Evolutionary conservation across 208 protist species (phyloP).

Genomic region (Leishmania mexicana): DNA sequence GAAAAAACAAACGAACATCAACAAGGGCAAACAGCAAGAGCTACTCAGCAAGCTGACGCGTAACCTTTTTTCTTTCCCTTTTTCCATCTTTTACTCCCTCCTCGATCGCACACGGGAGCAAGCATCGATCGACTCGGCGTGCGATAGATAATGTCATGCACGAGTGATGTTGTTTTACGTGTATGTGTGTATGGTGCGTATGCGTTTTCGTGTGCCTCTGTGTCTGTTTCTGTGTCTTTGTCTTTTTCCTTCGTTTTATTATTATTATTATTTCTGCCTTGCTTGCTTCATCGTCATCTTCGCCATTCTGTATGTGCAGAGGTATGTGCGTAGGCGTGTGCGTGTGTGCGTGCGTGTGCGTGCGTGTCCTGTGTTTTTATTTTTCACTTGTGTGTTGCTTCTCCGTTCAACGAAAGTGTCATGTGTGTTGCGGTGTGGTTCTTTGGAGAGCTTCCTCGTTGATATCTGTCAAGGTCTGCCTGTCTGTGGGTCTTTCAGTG

Average conservation of each 20-base stretch:
- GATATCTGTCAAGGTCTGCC: not conserved
- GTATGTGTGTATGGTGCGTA: not conserved
- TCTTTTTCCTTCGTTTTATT: not conserved
- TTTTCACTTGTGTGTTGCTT: not conserved
- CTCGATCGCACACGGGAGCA: not conserved
- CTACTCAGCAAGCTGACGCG: not conserved
- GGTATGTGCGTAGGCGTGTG: not conserved
- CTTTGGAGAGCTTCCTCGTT: not conserved
- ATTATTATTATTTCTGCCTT: not conserved
- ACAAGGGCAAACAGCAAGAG: not conserved
- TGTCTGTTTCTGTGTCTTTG: not conserved
- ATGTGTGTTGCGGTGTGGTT: not conserved
- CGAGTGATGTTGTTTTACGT: not conserved
- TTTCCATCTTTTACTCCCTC: not conserved
- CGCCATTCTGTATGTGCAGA: slow-evolving; percentile 2
- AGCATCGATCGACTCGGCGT: not conserved
- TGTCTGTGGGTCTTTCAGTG: not conserved
- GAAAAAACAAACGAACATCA: not conserved
- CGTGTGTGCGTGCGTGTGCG: not conserved
- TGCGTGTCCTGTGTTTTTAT: not conserved
- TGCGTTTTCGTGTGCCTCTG: not conserved
- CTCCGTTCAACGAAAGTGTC: not conserved
- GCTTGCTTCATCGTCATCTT: not conserved
- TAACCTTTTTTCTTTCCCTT: not conserved
- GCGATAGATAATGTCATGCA: not conserved